These are phyloP conservation scores for Plasmodium gallinaceum DNA, from an alignment of 169 alveolate genomes.

Conservation along the genomic window DNA sequence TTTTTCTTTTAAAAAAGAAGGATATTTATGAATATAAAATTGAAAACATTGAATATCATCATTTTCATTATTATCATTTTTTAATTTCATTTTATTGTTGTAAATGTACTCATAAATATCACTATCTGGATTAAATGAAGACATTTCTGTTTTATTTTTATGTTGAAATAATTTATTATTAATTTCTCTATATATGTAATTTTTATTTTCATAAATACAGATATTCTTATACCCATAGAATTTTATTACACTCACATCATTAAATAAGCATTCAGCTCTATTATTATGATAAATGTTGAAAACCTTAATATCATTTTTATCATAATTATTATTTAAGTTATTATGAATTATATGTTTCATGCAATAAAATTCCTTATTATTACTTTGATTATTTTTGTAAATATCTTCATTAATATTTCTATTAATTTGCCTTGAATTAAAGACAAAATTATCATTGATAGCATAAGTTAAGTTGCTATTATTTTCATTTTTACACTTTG, in stretches of 20 bases:
- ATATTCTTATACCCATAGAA: slow-evolving; percentile 58
- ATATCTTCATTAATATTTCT: background rate
- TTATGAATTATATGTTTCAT: slow-evolving; percentile 59
- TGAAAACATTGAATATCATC: slow-evolving; percentile 36
- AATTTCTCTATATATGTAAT: slow-evolving; percentile 66
- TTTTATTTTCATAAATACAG: slow-evolving; percentile 67
- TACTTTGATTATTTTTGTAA: background rate
- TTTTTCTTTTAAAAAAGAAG: slow-evolving; percentile 72
- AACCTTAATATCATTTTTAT: slow-evolving; percentile 67
- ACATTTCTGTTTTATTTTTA: slow-evolving; percentile 6
- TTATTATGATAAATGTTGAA: slow-evolving; percentile 75
- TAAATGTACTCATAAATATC: slow-evolving; percentile 75
- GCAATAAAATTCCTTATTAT: slow-evolving; percentile 36
- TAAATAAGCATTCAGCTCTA: slow-evolving; percentile 75
- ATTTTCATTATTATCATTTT: slow-evolving; percentile 8
- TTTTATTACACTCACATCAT: slow-evolving; percentile 64
- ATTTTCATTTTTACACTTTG: background rate
- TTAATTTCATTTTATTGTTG: slow-evolving; percentile 60
- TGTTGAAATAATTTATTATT: slow-evolving; percentile 49
- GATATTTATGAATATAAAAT: slow-evolving; percentile 72
- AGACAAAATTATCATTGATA: background rate
- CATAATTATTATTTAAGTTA: slow-evolving; percentile 72
- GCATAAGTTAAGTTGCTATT: background rate
- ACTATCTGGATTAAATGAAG: slow-evolving; percentile 17
- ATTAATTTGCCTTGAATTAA: background rate